These are phyloP conservation scores for Ophiobolus disseminans DNA, from an alignment of 2,329 filamentous ascomycete genomes.

Conservation along the genomic window DNA sequence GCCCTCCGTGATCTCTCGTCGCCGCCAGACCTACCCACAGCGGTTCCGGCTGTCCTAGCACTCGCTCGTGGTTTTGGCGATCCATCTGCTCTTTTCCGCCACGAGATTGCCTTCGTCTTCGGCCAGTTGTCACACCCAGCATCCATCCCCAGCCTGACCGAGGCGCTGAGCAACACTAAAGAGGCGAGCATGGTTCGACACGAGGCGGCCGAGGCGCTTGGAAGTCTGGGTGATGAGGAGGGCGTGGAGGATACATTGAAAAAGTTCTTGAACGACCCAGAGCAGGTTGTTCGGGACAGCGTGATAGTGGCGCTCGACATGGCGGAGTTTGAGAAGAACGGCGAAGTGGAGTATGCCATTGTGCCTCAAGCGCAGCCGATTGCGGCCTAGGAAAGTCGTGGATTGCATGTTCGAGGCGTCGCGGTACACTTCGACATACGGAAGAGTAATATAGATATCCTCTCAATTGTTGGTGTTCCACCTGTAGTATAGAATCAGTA, in stretches of 20 bases:
- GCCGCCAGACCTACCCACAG: constrained; percentile 87
- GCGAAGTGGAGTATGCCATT: constrained; percentile 88
- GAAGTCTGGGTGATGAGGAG: constrained; percentile 89
- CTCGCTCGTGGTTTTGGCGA: constrained; percentile 87
- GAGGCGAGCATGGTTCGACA: constrained; percentile 97
- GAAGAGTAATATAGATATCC: constrained; percentile 28
- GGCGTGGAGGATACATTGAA: constrained; percentile 88
- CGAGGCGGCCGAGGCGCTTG: constrained; percentile 94
- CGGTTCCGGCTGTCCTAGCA: constrained; percentile 83
- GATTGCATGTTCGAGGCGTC: constrained; percentile 37
- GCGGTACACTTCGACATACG: constrained; percentile 17
- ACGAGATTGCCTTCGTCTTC: constrained; percentile 98
- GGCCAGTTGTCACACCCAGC: constrained; percentile 94
- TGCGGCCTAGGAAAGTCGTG: constrained; percentile 25
- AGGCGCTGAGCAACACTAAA: constrained; percentile 75
- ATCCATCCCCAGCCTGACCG: constrained; percentile 88
- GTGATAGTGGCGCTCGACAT: constrained; percentile 96
- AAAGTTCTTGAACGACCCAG: constrained; percentile 85
- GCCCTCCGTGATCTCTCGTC: constrained; percentile 93
- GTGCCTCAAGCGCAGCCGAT: constrained; percentile 65
- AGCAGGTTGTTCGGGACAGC: constrained; percentile 93
- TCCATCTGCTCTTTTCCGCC: constrained; percentile 89
- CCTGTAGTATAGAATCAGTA: constrained; percentile 40
- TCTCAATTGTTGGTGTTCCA: constrained; percentile 70
- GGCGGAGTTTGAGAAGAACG: constrained; percentile 93